Conservation (phyloP, 805 yeast genomes). For the Sugiyamaella mastotermitis region DNA sequence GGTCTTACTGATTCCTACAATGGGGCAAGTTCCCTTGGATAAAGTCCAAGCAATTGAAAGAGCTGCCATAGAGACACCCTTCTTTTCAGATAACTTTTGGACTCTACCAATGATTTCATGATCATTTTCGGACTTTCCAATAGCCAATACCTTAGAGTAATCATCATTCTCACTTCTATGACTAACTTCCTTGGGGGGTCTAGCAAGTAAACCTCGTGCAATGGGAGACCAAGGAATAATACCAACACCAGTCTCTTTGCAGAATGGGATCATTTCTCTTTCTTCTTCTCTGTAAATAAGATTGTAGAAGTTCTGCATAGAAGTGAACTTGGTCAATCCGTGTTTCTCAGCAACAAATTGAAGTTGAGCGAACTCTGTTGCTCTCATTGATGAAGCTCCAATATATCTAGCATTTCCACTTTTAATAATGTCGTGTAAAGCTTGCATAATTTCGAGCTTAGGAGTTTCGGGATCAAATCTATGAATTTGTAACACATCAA, state of each 20-base stretch:
- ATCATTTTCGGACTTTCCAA: constrained; percentile 13
- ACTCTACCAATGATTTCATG: constrained; percentile 41
- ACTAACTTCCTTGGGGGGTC: constrained; percentile 32
- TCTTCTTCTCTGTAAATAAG: constrained; percentile 58
- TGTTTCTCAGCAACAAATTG: constrained; percentile 50
- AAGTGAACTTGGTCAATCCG: constrained; percentile 52
- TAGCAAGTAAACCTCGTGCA: constrained; percentile 49
- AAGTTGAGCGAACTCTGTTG: constrained; percentile 44
- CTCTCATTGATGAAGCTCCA: constrained; percentile 58
- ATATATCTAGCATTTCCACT: constrained; percentile 45
- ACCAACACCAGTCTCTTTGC: constrained; percentile 48
- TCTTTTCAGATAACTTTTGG: constrained; percentile 46
- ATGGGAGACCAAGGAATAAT: constrained; percentile 58
- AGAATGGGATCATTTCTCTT: constrained; percentile 52
- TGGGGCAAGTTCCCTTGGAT: constrained; percentile 47
- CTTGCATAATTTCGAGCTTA: constrained; percentile 47
- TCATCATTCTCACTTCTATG: not conserved
- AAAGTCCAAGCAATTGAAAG: constrained; percentile 51
- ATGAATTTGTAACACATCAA: constrained; percentile 54
- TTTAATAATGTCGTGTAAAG: constrained; percentile 46
- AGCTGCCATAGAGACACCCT: constrained; percentile 46
- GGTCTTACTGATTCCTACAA: constrained; percentile 46
- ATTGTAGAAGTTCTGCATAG: constrained; percentile 54
- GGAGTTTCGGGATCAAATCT: constrained; percentile 45
- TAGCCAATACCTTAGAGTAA: not conserved